Evolutionary conservation across 1,284 basidiomycete species (phyloP), one percentile per base, ranked within the genome.

Genomic region (Ceratobasidium sp.): DNA sequence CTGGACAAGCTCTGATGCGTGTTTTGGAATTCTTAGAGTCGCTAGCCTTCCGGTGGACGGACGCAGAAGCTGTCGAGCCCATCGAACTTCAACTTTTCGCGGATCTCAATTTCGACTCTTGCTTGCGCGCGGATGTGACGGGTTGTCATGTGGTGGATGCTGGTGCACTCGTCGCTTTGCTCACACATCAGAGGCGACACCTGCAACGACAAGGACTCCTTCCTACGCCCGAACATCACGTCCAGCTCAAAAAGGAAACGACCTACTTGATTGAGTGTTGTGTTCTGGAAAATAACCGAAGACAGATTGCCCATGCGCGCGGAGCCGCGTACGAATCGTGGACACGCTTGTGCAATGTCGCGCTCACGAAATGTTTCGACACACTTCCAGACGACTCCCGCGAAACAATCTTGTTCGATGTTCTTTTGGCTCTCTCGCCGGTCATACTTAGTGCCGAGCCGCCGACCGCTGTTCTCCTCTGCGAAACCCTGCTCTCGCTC

Each of bases 1-100:
- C 94, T 71, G 93, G 94, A 0, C 96, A 97, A 83, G 92, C 93
- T 0, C 91, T 95, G 77, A 88, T 95, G 80, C 89, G 94, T 26
- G 92, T 98, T 84, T 92, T 98, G 82, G 95, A 97, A 84, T 90
- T 97, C 69, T 88, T 98, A 56, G 93, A 94, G 82, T 94, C 94
- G 0, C 87, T 98, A 80, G 92, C 94, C 84, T 94, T 98, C 82
- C 92, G 94, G 79, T 98, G 96, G 95, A 89, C 89, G 23, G 97
- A 98, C 84, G 90, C 90, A 75, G 86, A 95, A 61, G 83, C 86
- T 0, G 89, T 92, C 1, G 86, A 89, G 18, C 87, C 90, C 2
- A 83, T 91, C 46, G 88, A 91, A n/a, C 86, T 95, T 73, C 89
- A 91, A 81, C 93, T 93, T 84, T 90, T 94, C 46, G 89, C 86